A percentile compares a stretch with the other conserved stretches of the same genome.
Conservation (phyloP, 805 yeast genomes). For the Sugiyamaella mastotermitis region DNA sequence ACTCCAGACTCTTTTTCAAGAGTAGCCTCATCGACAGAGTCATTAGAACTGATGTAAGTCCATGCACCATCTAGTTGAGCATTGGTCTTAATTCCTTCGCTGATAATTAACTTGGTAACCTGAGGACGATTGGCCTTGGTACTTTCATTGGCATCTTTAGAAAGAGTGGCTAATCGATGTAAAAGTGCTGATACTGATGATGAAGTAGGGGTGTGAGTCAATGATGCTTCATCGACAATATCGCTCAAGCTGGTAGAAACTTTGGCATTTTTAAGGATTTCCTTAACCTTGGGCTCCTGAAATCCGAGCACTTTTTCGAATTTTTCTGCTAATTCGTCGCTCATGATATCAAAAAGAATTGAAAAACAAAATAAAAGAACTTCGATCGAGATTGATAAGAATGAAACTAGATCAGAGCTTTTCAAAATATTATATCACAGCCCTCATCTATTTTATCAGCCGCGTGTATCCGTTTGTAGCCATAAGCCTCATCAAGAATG, state of each 20-base stretch:
- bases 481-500: too few relatives aligned
- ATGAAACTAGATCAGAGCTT: too few relatives aligned
- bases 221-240: slow-evolving; percentile 44
- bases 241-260: slow-evolving; percentile 65
- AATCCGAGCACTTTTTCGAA: slow-evolving; percentile 22
- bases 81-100: slow-evolving; percentile 56
- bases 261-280: slow-evolving; percentile 79
- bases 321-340: slow-evolving; percentile 16
- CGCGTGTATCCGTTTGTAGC: too few relatives aligned
- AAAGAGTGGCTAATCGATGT: slow-evolving; percentile 70
- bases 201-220: slow-evolving; percentile 25
- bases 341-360: background rate
- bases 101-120: slow-evolving; percentile 56
- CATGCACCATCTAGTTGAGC: slow-evolving; percentile 73
- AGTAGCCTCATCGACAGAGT: slow-evolving; percentile 39
- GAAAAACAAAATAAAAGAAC: too few relatives aligned
- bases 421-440: too few relatives aligned
- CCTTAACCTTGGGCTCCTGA: slow-evolving; percentile 50
- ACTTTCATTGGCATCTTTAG: slow-evolving; percentile 44
- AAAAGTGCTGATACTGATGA: slow-evolving; percentile 44
- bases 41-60: slow-evolving; percentile 48
- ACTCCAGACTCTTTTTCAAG: slow-evolving; percentile 65
- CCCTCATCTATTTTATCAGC: too few relatives aligned
- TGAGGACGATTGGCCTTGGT: slow-evolving; percentile 43
- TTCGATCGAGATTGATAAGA: too few relatives aligned